Evolutionary conservation across 2,329 filamentous ascomycete species (phyloP).

Genomic region (Phoma sp.): DNA sequence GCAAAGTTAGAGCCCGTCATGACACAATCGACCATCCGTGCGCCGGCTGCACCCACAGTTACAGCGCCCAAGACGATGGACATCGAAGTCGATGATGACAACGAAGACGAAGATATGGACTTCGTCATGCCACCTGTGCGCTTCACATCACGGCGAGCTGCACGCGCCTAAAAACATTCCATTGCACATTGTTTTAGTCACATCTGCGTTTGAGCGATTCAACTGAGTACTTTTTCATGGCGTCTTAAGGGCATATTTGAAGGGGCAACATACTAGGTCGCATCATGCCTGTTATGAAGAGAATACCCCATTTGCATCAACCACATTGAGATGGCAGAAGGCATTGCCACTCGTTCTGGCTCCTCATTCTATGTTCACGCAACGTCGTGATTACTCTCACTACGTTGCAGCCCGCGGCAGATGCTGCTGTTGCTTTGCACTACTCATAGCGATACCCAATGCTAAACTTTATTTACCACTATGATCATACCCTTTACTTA

Average conservation of each 20-base stretch:
- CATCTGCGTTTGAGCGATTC: constrained; percentile 42
- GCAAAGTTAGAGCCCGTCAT: constrained; percentile 15
- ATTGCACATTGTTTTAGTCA: constrained; percentile 8
- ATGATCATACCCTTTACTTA: background rate
- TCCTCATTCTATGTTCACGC: background rate
- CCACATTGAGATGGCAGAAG: background rate
- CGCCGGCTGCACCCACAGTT: constrained; percentile 10
- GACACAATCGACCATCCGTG: constrained; percentile 2
- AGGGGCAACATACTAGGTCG: constrained; percentile 6
- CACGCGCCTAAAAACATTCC: constrained; percentile 15
- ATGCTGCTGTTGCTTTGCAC: background rate
- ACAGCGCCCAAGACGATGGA: constrained; percentile 32
- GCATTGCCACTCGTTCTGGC: background rate
- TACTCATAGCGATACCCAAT: constrained; percentile 8
- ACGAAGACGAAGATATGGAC: constrained; percentile 38
- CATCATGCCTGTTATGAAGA: constrained; percentile 10
- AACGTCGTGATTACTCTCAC: background rate
- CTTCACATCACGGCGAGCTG: constrained; percentile 41
- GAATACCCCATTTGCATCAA: constrained; percentile 11
- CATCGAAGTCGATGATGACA: constrained; percentile 48
- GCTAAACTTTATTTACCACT: background rate
- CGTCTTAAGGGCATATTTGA: constrained; percentile 4
- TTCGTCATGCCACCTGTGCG: constrained; percentile 49
- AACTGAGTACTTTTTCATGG: constrained; percentile 7
- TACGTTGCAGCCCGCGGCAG: background rate